Evolutionary conservation across 805 yeast genomes (phyloP).

Genomic region (Cyberlindnera saturnus): DNA sequence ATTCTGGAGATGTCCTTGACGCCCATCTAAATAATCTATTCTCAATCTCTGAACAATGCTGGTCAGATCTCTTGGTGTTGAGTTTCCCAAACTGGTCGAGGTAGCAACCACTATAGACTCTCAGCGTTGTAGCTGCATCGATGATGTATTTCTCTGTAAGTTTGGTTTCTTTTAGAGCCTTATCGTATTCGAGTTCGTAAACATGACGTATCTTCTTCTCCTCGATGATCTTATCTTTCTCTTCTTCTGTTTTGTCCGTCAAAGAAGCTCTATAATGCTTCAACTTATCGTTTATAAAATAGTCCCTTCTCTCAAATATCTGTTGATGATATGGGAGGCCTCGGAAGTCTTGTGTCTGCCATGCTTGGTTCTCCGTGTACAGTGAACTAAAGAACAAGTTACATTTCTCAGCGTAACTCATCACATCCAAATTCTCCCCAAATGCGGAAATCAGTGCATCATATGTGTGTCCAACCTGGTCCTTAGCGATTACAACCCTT

Average conservation of each 20-base stretch:
- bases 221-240: conserved; percentile 9
- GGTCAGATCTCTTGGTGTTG: conserved; percentile 3
- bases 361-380: conserved; percentile 12
- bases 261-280: conserved; percentile 8
- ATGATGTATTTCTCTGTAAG: conserved; percentile 19
- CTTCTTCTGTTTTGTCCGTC: conserved; percentile 7
- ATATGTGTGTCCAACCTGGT: background rate
- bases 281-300: conserved; percentile 12
- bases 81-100: conserved; percentile 15
- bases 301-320: conserved; percentile 17
- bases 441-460: background rate
- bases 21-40: conserved; percentile 32
- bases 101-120: conserved; percentile 25
- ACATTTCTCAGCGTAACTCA: conserved; percentile 22
- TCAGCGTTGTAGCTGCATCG: conserved; percentile 22
- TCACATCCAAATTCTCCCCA: background rate
- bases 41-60: conserved; percentile 26
- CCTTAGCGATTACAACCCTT: background rate
- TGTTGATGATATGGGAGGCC: conserved; percentile 14
- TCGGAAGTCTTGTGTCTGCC: conserved; percentile 19
- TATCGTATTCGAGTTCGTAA: conserved; percentile 13
- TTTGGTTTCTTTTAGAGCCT: conserved; percentile 13
- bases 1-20: conserved; percentile 26
- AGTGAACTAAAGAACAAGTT: conserved; percentile 25
- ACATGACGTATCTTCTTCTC: conserved; percentile 10